Conservation (phyloP, 148 eudicot species). For the Rhododendron ferrugineum region DNA sequence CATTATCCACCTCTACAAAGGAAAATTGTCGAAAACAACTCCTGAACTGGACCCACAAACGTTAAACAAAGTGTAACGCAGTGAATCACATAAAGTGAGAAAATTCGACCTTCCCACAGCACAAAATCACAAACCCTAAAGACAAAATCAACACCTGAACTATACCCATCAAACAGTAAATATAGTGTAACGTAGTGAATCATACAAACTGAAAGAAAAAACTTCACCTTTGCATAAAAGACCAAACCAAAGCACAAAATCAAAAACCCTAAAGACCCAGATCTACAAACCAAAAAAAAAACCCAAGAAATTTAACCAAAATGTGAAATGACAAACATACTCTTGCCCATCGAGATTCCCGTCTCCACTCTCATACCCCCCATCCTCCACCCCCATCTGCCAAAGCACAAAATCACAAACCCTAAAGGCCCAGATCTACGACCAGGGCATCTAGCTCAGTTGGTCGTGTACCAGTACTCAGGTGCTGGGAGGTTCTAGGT, state of each 20-base stretch:
- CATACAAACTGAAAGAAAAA: neutral
- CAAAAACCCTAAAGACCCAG: neutral
- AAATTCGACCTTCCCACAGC: neutral
- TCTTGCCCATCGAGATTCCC: conserved; percentile 52
- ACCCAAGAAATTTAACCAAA: neutral
- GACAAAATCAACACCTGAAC: neutral
- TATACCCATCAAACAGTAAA: neutral
- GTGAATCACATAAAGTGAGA: neutral
- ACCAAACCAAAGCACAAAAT: neutral
- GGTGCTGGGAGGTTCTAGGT: neutral
- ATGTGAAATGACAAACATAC: conserved; percentile 13
- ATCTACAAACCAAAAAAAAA: neutral
- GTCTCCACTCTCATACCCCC: conserved; percentile 34
- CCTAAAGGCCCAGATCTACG: neutral
- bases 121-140: neutral
- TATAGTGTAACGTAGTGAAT: too few species aligned
- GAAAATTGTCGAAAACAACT: neutral
- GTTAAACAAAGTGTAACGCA: neutral
- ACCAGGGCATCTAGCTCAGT: neutral
- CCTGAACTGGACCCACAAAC: neutral
- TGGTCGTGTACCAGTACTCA: neutral
- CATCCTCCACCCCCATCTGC: conserved; percentile 25
- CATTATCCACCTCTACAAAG: neutral
- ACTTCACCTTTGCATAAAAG: neutral
- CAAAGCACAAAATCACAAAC: neutral